Base-by-base conservation (phyloP, 2,329 filamentous ascomycete species). In the Apiospora sp. region DNA sequence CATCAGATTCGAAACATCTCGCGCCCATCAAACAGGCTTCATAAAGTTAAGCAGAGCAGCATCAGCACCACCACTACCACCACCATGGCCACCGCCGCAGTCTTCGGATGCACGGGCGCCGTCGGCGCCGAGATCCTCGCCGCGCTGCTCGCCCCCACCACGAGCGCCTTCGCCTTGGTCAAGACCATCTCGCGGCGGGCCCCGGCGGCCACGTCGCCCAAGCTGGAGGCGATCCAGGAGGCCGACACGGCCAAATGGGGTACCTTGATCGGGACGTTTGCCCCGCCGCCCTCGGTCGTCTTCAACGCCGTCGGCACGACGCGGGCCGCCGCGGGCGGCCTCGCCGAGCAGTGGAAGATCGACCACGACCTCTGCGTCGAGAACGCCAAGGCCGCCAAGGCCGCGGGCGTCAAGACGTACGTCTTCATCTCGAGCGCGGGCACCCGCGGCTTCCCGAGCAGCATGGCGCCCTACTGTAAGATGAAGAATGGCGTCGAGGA, bases 401-500 rank as follows among this genome's bases (percentile, higher is more conserved):
- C 88, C 4, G 90, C 92, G 0, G 94, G 94, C 49, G 88, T 90
- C 14, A 90, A 90, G 76, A 92, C 92, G 1, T 97, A 93, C 79
- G 92, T 98, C 27, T 91, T 97, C 75, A 87, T 97, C 72, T 95
- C 92, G 0, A 87, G 88, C 30, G 84, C 78, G 0, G 88, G 88
- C 72, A 87, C 84, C 0, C 82, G 86, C 24, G 79, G 84, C 34
- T 41, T 87, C 58, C 48, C 84, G 41, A 69, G 75, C 61, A 69
- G 83, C 82, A 68, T 86, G 84, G 27, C 80, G 83, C 86, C 78
- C 3, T 68, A 68, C 41, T 48, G 41, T 41, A 75, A 86, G 82
- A 96, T 98, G 94, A 98, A 98, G 87, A 91, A 90, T 34, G 93
- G 96, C 77, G 90, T 98, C 54, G 96, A 98, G 81, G 92, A 97